These are phyloP conservation scores for Brassica cretica DNA, from an alignment of 345 rosid species.

Conservation along the genomic window DNA sequence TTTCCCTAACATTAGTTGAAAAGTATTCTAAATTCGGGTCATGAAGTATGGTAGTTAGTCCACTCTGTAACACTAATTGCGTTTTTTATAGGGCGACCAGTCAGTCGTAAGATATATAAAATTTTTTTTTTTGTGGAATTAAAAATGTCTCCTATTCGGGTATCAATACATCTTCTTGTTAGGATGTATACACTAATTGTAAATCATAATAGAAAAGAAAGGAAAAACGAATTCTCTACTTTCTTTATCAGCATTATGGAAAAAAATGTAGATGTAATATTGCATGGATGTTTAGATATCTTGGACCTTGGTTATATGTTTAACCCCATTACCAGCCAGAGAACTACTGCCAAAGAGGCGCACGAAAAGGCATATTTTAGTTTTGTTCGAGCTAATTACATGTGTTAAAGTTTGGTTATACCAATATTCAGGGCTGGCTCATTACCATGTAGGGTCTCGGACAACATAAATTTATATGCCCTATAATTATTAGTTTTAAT, in stretches of 20 bases:
- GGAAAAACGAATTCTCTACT: background rate
- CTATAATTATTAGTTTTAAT: too few species aligned
- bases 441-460: too few species aligned
- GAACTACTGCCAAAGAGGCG: constrained; percentile 29
- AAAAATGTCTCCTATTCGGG: background rate
- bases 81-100: too few species aligned
- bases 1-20: too few species aligned
- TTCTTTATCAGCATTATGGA: background rate
- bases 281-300: background rate
- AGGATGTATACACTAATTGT: background rate
- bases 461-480: too few species aligned
- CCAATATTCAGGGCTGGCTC: too few species aligned
- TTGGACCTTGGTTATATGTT: constrained; percentile 2
- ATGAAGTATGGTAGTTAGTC: too few species aligned
- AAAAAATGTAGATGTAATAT: background rate
- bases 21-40: too few species aligned
- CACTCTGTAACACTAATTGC: too few species aligned
- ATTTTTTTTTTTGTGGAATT: background rate
- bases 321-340: constrained; percentile 23
- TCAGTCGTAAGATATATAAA: too few species aligned
- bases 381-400: background rate
- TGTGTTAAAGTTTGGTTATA: too few species aligned
- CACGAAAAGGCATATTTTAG: background rate
- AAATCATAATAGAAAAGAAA: background rate
- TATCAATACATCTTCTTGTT: background rate